Evolutionary conservation across 2,329 filamentous ascomycete genomes (phyloP).

Genomic region (Arthrobotrys iridis): DNA sequence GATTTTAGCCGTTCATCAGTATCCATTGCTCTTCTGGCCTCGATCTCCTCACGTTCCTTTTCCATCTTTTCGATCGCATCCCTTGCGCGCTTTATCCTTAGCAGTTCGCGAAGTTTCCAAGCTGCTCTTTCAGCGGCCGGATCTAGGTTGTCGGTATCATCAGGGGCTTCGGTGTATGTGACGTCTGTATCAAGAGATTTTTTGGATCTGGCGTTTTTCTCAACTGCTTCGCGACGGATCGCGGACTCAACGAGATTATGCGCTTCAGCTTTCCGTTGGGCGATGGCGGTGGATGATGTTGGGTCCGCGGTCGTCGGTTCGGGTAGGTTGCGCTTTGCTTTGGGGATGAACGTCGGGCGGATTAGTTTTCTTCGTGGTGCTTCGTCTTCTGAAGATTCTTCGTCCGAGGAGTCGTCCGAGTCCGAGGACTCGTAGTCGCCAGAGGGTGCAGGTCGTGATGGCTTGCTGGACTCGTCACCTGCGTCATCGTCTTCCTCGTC

Average conservation of each 20-base stretch:
- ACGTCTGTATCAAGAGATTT: slow-evolving; percentile 85
- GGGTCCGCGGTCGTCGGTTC: slow-evolving; percentile 27
- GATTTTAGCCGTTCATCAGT: slow-evolving; percentile 86
- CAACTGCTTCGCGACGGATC: slow-evolving; percentile 80
- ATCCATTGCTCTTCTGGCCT: slow-evolving; percentile 85
- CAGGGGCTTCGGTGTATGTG: slow-evolving; percentile 76
- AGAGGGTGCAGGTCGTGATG: slow-evolving; percentile 19
- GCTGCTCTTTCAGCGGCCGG: slow-evolving; percentile 88
- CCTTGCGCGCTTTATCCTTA: slow-evolving; percentile 85
- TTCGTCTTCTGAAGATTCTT: slow-evolving; percentile 65
- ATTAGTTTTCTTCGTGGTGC: slow-evolving; percentile 68
- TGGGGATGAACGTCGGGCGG: slow-evolving; percentile 75
- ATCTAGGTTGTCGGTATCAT: slow-evolving; percentile 88
- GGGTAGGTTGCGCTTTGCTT: slow-evolving; percentile 67
- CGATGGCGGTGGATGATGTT: slow-evolving; percentile 58
- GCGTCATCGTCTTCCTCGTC: slow-evolving; percentile 49
- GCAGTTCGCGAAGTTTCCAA: slow-evolving; percentile 92
- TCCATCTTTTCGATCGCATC: slow-evolving; percentile 85
- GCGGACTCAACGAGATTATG: slow-evolving; percentile 88
- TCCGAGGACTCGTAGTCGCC: slow-evolving; percentile 53
- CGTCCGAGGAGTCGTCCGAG: slow-evolving; percentile 15
- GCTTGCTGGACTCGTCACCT: slow-evolving; percentile 2
- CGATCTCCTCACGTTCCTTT: slow-evolving; percentile 85
- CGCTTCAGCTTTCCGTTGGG: slow-evolving; percentile 74
- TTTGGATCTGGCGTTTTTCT: slow-evolving; percentile 76